Evolutionary conservation across 2,329 filamentous ascomycete species (phyloP).

Genomic region (Xylariaceae sp.): DNA sequence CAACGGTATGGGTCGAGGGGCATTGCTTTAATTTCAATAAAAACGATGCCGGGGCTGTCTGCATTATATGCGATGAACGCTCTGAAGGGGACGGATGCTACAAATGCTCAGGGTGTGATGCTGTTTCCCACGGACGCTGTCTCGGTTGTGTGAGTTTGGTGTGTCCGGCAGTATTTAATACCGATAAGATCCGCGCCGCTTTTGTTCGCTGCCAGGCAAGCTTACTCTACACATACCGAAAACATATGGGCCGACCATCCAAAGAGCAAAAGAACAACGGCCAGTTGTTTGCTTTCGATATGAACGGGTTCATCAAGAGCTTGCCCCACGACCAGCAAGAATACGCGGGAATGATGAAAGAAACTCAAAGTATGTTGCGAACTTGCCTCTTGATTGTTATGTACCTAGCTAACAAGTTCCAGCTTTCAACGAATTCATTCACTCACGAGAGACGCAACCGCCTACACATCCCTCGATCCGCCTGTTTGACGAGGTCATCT

Average conservation of each 20-base stretch:
- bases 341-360: conserved; percentile 57
- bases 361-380: conserved; percentile 54
- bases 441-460: conserved; percentile 66
- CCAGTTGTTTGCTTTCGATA: conserved; percentile 59
- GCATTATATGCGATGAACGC: conserved; percentile 71
- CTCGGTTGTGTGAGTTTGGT: conserved; percentile 59
- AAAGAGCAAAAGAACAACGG: conserved; percentile 56
- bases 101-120: conserved; percentile 61
- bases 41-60: conserved; percentile 55
- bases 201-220: conserved; percentile 63
- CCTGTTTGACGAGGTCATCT: conserved; percentile 77
- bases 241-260: conserved; percentile 53
- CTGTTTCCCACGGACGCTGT: conserved; percentile 53
- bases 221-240: conserved; percentile 60
- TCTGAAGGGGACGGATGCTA: conserved; percentile 68
- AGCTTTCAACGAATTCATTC: conserved; percentile 79
- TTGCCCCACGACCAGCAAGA: conserved; percentile 61
- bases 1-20: conserved; percentile 76
- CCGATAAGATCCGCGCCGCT: conserved; percentile 56
- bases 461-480: conserved; percentile 60
- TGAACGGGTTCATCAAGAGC: conserved; percentile 59
- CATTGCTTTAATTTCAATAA: conserved; percentile 68
- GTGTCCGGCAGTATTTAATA: conserved; percentile 56
- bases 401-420: conserved; percentile 21
- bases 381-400: not conserved